Evolutionary conservation across 2,329 filamentous ascomycete genomes (phyloP), one percentile per base, ranked within the genome.

Genomic region (Fusarium lyarnte): DNA sequence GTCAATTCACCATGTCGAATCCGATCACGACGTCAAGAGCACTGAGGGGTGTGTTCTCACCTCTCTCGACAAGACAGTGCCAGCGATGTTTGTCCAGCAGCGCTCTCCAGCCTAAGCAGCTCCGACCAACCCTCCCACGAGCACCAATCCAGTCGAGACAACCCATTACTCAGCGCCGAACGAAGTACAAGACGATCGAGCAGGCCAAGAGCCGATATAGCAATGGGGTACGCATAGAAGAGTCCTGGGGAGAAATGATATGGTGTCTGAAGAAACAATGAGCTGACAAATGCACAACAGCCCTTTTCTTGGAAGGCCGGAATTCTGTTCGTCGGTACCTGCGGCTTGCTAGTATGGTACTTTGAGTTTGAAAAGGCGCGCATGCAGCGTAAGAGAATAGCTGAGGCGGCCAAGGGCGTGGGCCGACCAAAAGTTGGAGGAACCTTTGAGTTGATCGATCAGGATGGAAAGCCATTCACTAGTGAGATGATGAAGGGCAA

Each of bases 251-350:
- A 14, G n/a, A 33, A 58, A 33, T 66, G 36, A 43, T 53, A 58
- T 14, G 11, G 12, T 12, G 21, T 21, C 43, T 54, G 39, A 51
- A 25, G 46, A 46, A 47, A 19, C 43, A 21, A 45, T 60, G 52
- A 43, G 74, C 79, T 80, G 76, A 80, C 78, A 72, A 71, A 71
- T 63, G 33, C 62, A 49, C 45, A 42, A 66, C 61, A 94, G 92
- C 96, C 96, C 35, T 98, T 99, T 85, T 97, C 95, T 59, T 95
- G 93, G 90, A 95, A 94, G 83, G 92, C 95, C 36, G 95, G 94
- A 23, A 76, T 94, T 55, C 87, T 99, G 72, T 98, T 99, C 85
- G 87, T 98, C 73, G 80, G 88, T 51, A 92, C 94, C 5, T 94
- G 93, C 76, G 91, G 85, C 17, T 92, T 90, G 33, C 87, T 99